Evolutionary conservation across 192 early-diverging fungal genomes (phyloP).

Genomic region (Spizellomyces punctatus): DNA sequence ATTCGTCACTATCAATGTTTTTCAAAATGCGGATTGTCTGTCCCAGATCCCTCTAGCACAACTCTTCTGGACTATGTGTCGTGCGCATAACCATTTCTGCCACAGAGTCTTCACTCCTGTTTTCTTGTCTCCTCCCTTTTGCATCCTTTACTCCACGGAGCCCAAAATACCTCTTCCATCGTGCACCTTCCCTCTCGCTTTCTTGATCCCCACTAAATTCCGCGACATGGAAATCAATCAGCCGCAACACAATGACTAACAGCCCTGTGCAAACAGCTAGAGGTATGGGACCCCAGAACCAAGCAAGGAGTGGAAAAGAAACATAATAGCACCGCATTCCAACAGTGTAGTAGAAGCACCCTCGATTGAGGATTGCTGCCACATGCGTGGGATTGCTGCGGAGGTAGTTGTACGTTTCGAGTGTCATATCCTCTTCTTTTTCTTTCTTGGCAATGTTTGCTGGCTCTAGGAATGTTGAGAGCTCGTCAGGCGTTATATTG

Average conservation of each 20-base stretch:
- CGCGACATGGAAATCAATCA: slow-evolving; percentile 42
- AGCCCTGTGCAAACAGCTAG: slow-evolving; percentile 28
- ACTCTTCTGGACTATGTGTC: too few species aligned
- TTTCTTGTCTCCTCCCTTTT: too few species aligned
- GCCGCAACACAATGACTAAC: slow-evolving; percentile 25
- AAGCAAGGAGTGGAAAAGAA: slow-evolving; percentile 31
- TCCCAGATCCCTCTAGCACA: too few species aligned
- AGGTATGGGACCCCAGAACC: slow-evolving; percentile 45
- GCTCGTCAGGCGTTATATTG: slow-evolving; percentile 18
- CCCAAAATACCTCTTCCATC: not conserved
- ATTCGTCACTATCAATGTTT: too few species aligned
- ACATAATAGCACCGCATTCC: slow-evolving; percentile 46
- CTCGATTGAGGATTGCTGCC: slow-evolving; percentile 41
- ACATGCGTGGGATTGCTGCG: slow-evolving; percentile 29
- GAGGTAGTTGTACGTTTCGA: slow-evolving; percentile 13
- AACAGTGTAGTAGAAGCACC: slow-evolving; percentile 33
- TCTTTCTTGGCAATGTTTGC: slow-evolving; percentile 6
- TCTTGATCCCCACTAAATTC: slow-evolving; percentile 16
- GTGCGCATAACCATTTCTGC: too few species aligned
- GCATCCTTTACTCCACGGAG: too few species aligned
- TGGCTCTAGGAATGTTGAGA: slow-evolving; percentile 9
- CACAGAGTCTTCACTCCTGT: too few species aligned
- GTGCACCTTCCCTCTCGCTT: not conserved
- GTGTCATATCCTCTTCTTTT: slow-evolving; percentile 2
- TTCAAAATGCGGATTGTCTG: too few species aligned